Evolutionary conservation across 768 basidiomycete genomes (phyloP), one percentile per base, ranked within the genome.

Genomic region (Suillus tomentosus): DNA sequence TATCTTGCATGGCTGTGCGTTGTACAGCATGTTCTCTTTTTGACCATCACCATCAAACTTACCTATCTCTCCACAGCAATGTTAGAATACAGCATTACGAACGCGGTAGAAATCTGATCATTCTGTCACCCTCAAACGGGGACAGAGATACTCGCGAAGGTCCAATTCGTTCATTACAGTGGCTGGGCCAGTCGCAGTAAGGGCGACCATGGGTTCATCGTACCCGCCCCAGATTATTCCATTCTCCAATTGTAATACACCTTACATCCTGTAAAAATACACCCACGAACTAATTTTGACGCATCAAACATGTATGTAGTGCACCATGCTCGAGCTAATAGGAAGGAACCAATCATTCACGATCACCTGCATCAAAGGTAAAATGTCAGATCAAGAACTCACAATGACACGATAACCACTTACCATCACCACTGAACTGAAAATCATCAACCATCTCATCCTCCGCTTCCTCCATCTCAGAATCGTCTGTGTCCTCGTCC

Each of bases 311-410:
- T 62, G 65, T 54, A 75, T 69, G 9, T 48, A 64, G 45, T 70
- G 69, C 45, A 77, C 74, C 17, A 67, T 74, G 17, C 69, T 76
- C 22, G 64, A 50, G 24, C 56, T 60, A 5, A 64, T 42, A 0
- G 72, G 69, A 24, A 68, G 59, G 56, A 73, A 67, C 69, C 64
- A 67, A 34, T 73, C 62, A 56, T 75, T 43, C 27, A 70, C n/a
- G n/a, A 67, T 36, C 5, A 58, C 61, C 31, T 70, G 67, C 43
- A 64, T 51, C 4, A 57, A n/a, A 48, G 22, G 14, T 1, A 50
- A 31, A 48, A 11, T 19, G n/a, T 69, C 47, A 75, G 62, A 40
- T 37, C 24, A 37, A 34, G 56, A 57, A 27, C 34, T 24, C 19
- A 15, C 5, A 3, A 10, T 1, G 9, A 48, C 13, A n/a, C 24